Base-by-base conservation (phyloP, 305 asterid genomes). In the Fraxinus paxiana region DNA sequence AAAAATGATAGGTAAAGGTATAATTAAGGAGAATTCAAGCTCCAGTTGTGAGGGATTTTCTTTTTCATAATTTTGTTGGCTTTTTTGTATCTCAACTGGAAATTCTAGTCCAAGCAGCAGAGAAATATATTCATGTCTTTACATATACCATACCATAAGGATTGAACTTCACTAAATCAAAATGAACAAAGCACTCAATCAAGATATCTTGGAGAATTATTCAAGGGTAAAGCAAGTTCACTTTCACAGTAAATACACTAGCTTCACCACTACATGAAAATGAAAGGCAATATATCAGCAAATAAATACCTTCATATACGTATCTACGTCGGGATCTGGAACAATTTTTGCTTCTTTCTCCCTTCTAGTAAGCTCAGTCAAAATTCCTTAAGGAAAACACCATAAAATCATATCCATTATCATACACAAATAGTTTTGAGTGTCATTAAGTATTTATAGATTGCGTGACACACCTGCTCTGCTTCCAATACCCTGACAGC, bases 221-320 rank as follows among this genome's bases (percentile, higher is more conserved):
- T 61, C 31, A 20, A 61, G 70, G 70, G 70, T 61, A 22, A 61
- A 61, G 71, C 71, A 61, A 41, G 6, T 75, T 24, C 17, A 43
- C 61, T 38, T 41, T 22, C 17, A 2, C 54, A 43, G n/a, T 38
- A 28, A 75, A 75, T 9, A 43, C 37, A 56, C 33, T 20, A 67
- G 15, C 30, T 65, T 38, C 76, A 78, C 4, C 17, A 67, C 69
- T 26, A n/a, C 46, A 41, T 4, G 71, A 41, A 28, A 38, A 4
- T 2, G n/a, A 10, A 20, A 78, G 4, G 35, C 24, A 76, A 18
- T 4, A 67, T 74, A 63, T 8, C 13, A 67, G 54, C 9, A 31
- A 83, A 80, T 20, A 69, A 71, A 59, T 81, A 91, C 98, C 96
- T 91, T 91, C 96, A 91, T 91, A 80, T 85, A 91, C 33, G 91